Evolutionary conservation across 768 basidiomycete species (phyloP).

Genomic region (Suillus spraguei): DNA sequence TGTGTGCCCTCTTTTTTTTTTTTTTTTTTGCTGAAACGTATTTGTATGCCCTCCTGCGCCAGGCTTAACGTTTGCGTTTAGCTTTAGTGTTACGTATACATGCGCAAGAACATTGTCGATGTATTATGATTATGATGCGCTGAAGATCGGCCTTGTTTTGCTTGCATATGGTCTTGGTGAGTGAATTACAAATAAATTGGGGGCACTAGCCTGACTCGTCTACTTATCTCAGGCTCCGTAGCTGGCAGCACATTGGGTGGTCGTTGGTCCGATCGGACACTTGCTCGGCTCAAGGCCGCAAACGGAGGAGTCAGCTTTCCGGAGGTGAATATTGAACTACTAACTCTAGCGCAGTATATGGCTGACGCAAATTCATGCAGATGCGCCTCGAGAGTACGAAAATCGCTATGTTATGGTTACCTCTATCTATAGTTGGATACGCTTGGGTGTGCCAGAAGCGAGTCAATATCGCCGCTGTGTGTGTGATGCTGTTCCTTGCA

Average conservation of each 20-base stretch:
- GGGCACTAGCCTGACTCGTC: neutral
- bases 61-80: constrained; percentile 74
- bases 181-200: constrained; percentile 16
- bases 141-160: constrained; percentile 77
- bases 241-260: constrained; percentile 61
- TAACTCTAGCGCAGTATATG: neutral
- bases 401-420: constrained; percentile 50
- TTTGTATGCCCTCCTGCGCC: constrained; percentile 8
- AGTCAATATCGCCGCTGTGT: constrained; percentile 66
- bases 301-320: constrained; percentile 53
- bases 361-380: constrained; percentile 35
- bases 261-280: constrained; percentile 52
- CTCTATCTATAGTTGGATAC: constrained; percentile 64
- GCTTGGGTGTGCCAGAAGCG: constrained; percentile 75
- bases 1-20: constrained; percentile 19
- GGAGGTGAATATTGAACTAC: constrained; percentile 53
- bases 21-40: neutral
- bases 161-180: constrained; percentile 70
- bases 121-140: constrained; percentile 65
- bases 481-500: constrained; percentile 68
- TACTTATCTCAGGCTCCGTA: constrained; percentile 41
- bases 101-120: constrained; percentile 67
- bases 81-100: constrained; percentile 72
- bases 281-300: constrained; percentile 41
- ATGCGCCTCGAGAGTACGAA: constrained; percentile 73